Percentiles rank a stretch among this genome's conserved stretches.
phyloP scores from a whole-genome alignment of 73 alveolate species.

The Paramecium caudatum region DNA sequence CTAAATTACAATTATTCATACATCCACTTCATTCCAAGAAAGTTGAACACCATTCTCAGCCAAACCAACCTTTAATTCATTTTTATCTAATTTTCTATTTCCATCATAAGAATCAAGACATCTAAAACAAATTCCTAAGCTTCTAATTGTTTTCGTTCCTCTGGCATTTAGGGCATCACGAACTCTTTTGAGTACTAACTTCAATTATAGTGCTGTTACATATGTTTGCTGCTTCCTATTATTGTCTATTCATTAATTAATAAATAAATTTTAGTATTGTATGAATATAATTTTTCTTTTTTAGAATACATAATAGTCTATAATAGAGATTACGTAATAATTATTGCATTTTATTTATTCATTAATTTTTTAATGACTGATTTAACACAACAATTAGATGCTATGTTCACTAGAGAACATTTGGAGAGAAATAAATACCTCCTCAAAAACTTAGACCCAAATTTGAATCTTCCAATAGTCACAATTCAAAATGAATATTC shows the following conservation, averaged over 20 bases:
- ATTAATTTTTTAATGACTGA: slow-evolving; percentile 57
- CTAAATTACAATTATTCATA: slow-evolving; percentile 55
- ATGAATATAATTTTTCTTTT: no score
- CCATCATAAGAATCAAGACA: slow-evolving; percentile 92
- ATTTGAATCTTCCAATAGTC: slow-evolving; percentile 52
- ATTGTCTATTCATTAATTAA: slow-evolving; percentile 48
- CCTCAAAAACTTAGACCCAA: slow-evolving; percentile 32
- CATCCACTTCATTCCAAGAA: slow-evolving; percentile 90
- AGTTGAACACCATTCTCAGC: slow-evolving; percentile 92
- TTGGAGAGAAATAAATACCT: slow-evolving; percentile 43
- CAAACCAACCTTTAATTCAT: slow-evolving; percentile 94
- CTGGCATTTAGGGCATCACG: slow-evolving; percentile 77
- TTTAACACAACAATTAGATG: slow-evolving; percentile 53
- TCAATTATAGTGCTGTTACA: background rate
- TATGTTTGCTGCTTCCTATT: slow-evolving; percentile 64
- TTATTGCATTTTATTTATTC: slow-evolving; percentile 18
- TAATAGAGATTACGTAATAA: background rate
- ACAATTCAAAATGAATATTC: slow-evolving; percentile 41
- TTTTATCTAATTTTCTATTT: slow-evolving; percentile 91
- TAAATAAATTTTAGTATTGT: no score
- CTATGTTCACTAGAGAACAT: slow-evolving; percentile 50
- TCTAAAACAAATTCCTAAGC: slow-evolving; percentile 92
- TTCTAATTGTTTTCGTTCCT: slow-evolving; percentile 91
- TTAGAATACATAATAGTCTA: no score
- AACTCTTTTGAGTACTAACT: slow-evolving; percentile 73